Percentiles rank a stretch among this genome's conserved stretches.
Evolutionary conservation across 2,329 filamentous ascomycete species (phyloP).

Genomic region (Paracoccidioides lutzii): DNA sequence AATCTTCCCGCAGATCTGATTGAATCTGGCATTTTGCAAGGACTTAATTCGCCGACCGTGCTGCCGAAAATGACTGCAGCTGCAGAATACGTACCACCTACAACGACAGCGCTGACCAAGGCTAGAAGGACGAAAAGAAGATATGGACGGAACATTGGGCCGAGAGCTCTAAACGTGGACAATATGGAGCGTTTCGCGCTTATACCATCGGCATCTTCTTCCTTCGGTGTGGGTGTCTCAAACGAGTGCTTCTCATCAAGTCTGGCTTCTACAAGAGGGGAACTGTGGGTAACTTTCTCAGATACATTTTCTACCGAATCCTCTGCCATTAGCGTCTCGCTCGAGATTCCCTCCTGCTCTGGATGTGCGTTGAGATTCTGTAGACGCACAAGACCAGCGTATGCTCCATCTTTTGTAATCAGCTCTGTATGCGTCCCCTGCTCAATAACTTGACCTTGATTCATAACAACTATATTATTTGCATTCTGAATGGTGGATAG

Average conservation of each 20-base stretch:
- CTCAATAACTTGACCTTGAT: conserved; percentile 15
- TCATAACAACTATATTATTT: conserved; percentile 20
- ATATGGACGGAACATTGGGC: conserved; percentile 30
- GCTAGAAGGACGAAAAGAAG: conserved; percentile 35
- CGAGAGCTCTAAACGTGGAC: conserved; percentile 15
- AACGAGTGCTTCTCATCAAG: conserved; percentile 3
- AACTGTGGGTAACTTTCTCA: not conserved
- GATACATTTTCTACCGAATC: not conserved
- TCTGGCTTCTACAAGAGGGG: not conserved
- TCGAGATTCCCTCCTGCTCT: conserved; percentile 4
- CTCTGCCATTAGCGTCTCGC: conserved; percentile 3
- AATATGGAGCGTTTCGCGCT: conserved; percentile 3
- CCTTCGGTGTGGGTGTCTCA: conserved; percentile 5
- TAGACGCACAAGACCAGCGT: conserved; percentile 33
- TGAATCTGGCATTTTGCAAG: conserved; percentile 37
- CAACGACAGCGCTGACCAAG: conserved; percentile 39
- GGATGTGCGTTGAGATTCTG: conserved; percentile 21
- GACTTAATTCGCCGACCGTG: conserved; percentile 44
- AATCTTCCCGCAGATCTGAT: conserved; percentile 41
- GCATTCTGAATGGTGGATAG: conserved; percentile 18
- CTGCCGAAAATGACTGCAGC: conserved; percentile 49
- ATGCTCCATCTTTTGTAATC: conserved; percentile 23
- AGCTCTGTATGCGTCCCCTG: conserved; percentile 16
- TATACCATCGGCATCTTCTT: conserved; percentile 14
- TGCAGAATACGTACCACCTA: conserved; percentile 45